Evolutionary conservation across 1,139 yeast species (phyloP), one percentile per base, ranked within the genome.

Genomic region (Lodderomyces pseudojiufengensis): DNA sequence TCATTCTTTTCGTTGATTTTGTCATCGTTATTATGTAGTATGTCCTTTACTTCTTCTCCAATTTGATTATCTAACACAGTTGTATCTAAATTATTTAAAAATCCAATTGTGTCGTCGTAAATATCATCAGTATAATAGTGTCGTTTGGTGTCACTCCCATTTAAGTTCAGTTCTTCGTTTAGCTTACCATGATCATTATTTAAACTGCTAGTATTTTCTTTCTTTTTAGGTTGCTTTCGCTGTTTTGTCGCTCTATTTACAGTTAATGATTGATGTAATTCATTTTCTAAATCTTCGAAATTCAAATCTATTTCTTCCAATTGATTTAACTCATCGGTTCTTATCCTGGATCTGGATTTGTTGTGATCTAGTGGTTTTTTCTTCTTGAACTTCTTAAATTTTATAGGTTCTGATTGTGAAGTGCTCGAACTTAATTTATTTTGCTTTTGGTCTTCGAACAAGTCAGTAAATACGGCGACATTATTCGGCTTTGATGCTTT

Each of bases 61-160:
- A 5, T 7, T 18, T 18, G 16, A 26, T 26, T 11, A 20, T 18
- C 32, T 27, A 43, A 36, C 10, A 42, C 27, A 29, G 32, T 41
- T n/a, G 33, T 39, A 12, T 42, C 42, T 27, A 76, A 44, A 1
- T 64, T 57, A 13, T 60, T 65, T 41, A 84, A 61, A 52, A 84
- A 82, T 24, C 77, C 83, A 3, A 65, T 54, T 3, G 78, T 79
- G 37, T 78, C 84, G 31, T 78, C 62, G 0, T 74, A 63, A 23
- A 74, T 43, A 1, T 67, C 70, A 12, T 28, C 24, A 18, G n/a
- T 3, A 5, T 4, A 7, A 21, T 11, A 28, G 11, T 28, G 31
- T 20, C 31, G 23, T 6, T 39, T 45, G 46, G 3, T 31, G 9
- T 32, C 27, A 6, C n/a, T n/a, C n/a, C n/a, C n/a, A n/a, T n/a